Base-by-base conservation (phyloP, 2,329 filamentous ascomycete genomes). In the Westerdykella aurantiaca region DNA sequence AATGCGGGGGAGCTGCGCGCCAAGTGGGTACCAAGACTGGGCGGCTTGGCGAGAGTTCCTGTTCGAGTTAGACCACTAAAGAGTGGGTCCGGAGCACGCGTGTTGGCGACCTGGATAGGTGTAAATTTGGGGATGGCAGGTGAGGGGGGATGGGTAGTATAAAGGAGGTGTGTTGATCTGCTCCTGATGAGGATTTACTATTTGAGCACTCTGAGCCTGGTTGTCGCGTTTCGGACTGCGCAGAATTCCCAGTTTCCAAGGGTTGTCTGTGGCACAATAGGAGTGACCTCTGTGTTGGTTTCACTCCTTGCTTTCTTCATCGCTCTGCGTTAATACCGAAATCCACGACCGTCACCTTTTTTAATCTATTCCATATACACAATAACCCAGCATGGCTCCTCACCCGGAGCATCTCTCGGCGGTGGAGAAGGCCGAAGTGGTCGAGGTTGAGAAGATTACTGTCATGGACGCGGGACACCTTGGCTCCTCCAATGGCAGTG, bases 371-470 rank as follows among this genome's bases (percentile, higher is more conserved):
- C 12, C 3, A 4, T 16, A 11, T n/a, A 25, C 2, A 12, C 16
- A 21, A 18, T 21, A 25, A 2, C 14, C 3, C 37, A n/a, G 10
- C 37, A 38, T n/a, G n/a, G 12, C 35, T 38, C 6, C 35, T 7
- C 35, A 22, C 22, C 37, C n/a, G 17, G 17, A 38, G 22, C 7
- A 18, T 12, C 17, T 38, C 16, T 22, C 37, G 3, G 16, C 17
- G 6, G 14, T 38, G 17, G 52, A 57, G 43, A 54, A 55, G 18
- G 46, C 45, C 33, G 50, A 50, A 31, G 53, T 53, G 5, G 34
- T 53, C 13, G 48, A 55, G 41, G 43, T 51, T 34, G 50, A 56
- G 39, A 51, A 51, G 41, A 37, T 53, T 13, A 38, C 29, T 23
- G 45, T 53, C 13, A 39, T 45, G 37, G 51, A 51, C 10, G 46